phyloP scores from a whole-genome alignment of 805 yeast species.

The Danielia oregonensis region DNA sequence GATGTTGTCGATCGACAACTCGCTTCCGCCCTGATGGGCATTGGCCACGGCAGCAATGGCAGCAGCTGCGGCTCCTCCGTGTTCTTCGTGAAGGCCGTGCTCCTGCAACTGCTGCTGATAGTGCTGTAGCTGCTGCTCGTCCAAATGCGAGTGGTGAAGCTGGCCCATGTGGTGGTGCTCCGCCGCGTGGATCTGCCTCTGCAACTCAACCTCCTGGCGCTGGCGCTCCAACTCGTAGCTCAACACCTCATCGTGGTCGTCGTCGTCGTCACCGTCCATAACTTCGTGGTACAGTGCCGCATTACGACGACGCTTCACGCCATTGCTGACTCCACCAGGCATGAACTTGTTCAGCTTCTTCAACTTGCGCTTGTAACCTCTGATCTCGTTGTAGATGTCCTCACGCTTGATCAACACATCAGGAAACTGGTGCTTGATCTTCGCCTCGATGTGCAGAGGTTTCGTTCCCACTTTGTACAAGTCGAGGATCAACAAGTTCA shows the following conservation, averaged over 20 bases:
- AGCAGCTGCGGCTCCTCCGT: conserved; percentile 23
- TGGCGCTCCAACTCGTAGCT: conserved; percentile 18
- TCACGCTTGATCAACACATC: conserved; percentile 54
- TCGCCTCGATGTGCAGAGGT: conserved; percentile 51
- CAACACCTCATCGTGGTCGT: conserved; percentile 20
- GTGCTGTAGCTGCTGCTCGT: conserved; percentile 24
- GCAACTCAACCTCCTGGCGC: conserved; percentile 19
- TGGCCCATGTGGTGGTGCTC: conserved; percentile 10
- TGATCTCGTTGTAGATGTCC: conserved; percentile 54
- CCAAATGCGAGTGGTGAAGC: conserved; percentile 20
- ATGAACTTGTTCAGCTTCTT: conserved; percentile 36
- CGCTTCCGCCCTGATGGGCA: conserved; percentile 25
- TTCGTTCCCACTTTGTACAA: conserved; percentile 53
- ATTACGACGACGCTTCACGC: conserved; percentile 12
- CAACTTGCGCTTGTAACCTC: conserved; percentile 52
- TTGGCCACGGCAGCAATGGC: conserved; percentile 40
- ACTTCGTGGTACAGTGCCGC: conserved; percentile 16
- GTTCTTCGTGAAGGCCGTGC: conserved; percentile 23
- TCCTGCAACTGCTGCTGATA: conserved; percentile 25
- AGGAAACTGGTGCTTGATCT: conserved; percentile 48
- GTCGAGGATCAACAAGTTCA: conserved; percentile 48
- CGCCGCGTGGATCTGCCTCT: conserved; percentile 18
- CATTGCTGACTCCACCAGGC: conserved; percentile 10
- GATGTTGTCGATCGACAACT: conserved; percentile 41
- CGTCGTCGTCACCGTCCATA: conserved; percentile 21